phyloP scores from a whole-genome alignment of 2,329 filamentous ascomycete genomes.

The Phialocephala subalpina region DNA sequence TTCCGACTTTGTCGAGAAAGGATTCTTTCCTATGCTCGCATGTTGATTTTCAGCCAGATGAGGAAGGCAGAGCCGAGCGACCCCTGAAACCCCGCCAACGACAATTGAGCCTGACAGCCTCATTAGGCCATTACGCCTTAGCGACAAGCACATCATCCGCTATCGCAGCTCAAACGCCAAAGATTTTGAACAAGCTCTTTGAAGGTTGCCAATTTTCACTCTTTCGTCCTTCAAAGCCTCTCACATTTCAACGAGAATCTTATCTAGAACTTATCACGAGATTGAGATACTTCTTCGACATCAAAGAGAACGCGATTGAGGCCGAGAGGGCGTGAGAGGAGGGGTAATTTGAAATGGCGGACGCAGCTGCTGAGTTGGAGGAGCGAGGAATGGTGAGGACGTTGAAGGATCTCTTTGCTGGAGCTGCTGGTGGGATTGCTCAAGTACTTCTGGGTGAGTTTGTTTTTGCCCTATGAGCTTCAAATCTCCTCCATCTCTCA shows the following conservation, averaged over 20 bases:
- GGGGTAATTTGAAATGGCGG: conserved; percentile 40
- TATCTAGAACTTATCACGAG: neutral
- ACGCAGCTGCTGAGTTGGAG: conserved; percentile 42
- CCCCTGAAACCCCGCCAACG: too few relatives aligned
- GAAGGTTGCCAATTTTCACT: neutral
- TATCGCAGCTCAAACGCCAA: conserved; percentile 2
- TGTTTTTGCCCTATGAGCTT: conserved; percentile 10
- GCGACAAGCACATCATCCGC: conserved; percentile 13
- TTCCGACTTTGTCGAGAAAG: too few relatives aligned
- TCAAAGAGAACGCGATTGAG: neutral
- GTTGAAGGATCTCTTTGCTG: conserved; percentile 86
- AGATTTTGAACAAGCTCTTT: conserved; percentile 3
- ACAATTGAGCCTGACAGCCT: neutral
- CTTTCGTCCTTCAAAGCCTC: neutral
- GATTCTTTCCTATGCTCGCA: too few relatives aligned
- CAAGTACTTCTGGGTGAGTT: conserved; percentile 90
- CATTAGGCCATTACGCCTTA: neutral
- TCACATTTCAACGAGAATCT: neutral
- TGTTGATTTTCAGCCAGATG: too few relatives aligned
- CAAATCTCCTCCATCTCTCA: conserved; percentile 2
- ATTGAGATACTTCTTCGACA: neutral
- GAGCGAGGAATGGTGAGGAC: conserved; percentile 42
- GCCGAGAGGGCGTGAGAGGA: conserved; percentile 12
- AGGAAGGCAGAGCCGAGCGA: too few relatives aligned
- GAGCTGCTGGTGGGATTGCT: conserved; percentile 89